Percentiles rank a stretch among this genome's conserved stretches.
Conservation (phyloP, 352 stramenopile genomes). For the Phytophthora hibernalis region DNA sequence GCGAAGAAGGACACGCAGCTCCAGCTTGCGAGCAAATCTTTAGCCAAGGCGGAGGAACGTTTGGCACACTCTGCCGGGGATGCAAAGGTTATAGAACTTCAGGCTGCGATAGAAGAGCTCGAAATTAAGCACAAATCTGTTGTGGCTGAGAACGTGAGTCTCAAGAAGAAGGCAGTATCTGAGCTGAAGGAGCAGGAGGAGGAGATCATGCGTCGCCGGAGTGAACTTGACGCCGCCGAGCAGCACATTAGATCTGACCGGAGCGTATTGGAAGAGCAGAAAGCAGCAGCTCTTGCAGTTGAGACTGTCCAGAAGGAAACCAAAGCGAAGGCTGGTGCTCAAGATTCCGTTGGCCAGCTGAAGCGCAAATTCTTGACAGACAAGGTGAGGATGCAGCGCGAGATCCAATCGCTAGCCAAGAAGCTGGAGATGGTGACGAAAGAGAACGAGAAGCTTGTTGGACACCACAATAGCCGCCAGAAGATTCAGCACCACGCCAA, state of each 20-base stretch:
- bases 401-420: conserved; percentile 42
- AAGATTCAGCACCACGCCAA: conserved; percentile 87
- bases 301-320: conserved; percentile 38
- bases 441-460: conserved; percentile 80
- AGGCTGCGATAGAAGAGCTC: conserved; percentile 27
- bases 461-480: conserved; percentile 80
- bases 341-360: conserved; percentile 33
- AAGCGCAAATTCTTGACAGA: conserved; percentile 60
- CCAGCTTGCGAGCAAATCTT: conserved; percentile 18
- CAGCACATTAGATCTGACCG: conserved; percentile 26
- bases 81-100: conserved; percentile 34
- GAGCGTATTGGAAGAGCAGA: conserved; percentile 39
- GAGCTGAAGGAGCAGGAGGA: conserved; percentile 38
- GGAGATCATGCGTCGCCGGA: conserved; percentile 23
- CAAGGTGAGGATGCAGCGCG: conserved; percentile 61
- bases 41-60: conserved; percentile 21
- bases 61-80: conserved; percentile 22
- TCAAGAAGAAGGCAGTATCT: conserved; percentile 31
- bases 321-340: conserved; percentile 37
- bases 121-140: conserved; percentile 32
- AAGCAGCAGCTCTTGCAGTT: conserved; percentile 14
- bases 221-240: conserved; percentile 34
- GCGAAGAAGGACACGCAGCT: conserved; percentile 38
- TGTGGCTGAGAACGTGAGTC: conserved; percentile 32
- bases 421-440: conserved; percentile 55